These are phyloP conservation scores for Lipomyces mesembrius DNA, from an alignment of 805 yeast species.

Conservation along the genomic window DNA sequence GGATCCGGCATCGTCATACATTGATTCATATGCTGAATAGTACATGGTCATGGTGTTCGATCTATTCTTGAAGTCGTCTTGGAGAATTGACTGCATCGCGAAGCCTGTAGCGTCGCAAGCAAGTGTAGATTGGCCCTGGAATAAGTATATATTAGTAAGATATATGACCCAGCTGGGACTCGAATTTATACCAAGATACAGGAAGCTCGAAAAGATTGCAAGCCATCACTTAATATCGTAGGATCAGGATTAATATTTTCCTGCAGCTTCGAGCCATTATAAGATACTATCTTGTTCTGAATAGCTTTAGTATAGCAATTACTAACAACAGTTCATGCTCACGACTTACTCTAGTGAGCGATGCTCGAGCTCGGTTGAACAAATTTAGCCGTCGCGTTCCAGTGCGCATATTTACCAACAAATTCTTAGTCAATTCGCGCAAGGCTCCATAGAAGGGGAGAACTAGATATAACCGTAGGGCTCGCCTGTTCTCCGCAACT, in stretches of 20 bases:
- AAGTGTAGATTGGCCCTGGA: neutral
- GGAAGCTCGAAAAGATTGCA: neutral
- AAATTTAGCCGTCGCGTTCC: neutral
- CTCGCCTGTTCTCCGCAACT: neutral
- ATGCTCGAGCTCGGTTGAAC: neutral
- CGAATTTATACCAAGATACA: neutral
- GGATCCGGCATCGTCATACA: neutral
- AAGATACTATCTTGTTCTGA: neutral
- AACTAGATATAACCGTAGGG: neutral
- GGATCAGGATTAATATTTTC: neutral
- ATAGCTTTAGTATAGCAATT: neutral
- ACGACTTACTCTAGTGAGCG: neutral
- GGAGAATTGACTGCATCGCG: neutral
- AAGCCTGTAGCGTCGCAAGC: neutral
- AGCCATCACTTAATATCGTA: neutral
- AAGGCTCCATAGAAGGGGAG: neutral
- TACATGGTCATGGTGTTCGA: neutral
- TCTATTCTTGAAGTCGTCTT: neutral
- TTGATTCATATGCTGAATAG: neutral
- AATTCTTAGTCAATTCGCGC: neutral
- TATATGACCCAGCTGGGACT: neutral
- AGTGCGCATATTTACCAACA: neutral
- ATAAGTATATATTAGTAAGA: neutral
- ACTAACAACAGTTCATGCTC: neutral
- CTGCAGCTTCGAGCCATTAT: neutral